Conservation (phyloP, 129 eudicot species). For the Calendula officinalis region DNA sequence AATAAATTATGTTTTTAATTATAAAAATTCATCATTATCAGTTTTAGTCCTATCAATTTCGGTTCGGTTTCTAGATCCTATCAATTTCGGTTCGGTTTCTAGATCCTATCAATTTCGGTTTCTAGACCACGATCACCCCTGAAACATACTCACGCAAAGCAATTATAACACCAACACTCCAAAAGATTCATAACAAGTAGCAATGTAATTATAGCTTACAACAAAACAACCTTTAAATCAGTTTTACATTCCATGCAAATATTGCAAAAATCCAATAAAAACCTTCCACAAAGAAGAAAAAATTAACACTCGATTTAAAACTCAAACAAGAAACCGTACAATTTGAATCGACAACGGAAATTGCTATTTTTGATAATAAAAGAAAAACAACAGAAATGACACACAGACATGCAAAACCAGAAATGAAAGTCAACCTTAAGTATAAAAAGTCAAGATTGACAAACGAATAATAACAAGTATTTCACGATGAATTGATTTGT, state of each 20-base stretch:
- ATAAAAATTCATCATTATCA: too few species aligned
- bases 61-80: too few species aligned
- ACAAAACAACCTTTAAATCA: conserved; percentile 10
- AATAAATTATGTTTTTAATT: too few species aligned
- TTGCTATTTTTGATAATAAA: neutral
- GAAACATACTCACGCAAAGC: neutral
- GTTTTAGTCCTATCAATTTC: too few species aligned
- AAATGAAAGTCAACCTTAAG: conserved; percentile 33
- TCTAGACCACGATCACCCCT: neutral
- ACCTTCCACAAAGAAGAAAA: conserved; percentile 20
- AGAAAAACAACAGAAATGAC: neutral
- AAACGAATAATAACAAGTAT: neutral
- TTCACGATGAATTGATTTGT: conserved; percentile 4
- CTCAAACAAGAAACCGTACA: conserved; percentile 2
- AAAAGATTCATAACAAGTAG: conserved; percentile 8
- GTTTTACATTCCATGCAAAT: conserved; percentile 7
- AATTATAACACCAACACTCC: conserved; percentile 6
- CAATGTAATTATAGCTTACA: conserved; percentile 9
- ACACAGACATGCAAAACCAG: conserved; percentile 12
- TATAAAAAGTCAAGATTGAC: conserved; percentile 30
- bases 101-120: too few species aligned
- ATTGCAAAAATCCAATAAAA: conserved; percentile 19
- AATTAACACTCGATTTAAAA: neutral
- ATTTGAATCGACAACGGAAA: neutral
- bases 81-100: too few species aligned